These are phyloP conservation scores for Physocladia obscura DNA, from an alignment of 192 early-diverging fungal species.

Conservation along the genomic window DNA sequence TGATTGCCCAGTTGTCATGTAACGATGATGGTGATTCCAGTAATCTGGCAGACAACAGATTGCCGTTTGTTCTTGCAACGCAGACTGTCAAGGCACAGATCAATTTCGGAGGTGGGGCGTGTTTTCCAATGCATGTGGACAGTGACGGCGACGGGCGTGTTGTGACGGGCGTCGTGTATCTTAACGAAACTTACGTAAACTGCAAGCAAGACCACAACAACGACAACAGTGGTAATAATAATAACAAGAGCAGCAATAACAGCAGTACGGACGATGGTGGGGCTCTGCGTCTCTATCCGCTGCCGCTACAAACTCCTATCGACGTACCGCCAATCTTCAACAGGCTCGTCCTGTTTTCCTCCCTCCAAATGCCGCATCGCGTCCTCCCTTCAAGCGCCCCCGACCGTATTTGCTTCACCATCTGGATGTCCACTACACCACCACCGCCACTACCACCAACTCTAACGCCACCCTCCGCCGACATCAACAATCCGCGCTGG, in stretches of 20 bases:
- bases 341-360: not conserved
- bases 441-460: not conserved
- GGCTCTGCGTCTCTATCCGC: not conserved
- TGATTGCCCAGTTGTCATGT: not conserved
- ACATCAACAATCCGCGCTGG: not conserved
- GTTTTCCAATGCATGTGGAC: not conserved
- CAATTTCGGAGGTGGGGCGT: constrained; percentile 6
- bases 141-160: not conserved
- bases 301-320: not conserved
- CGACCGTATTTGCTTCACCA: constrained; percentile 16
- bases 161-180: constrained; percentile 1
- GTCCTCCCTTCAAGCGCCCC: not conserved
- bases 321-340: not conserved
- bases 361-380: not conserved
- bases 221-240: no score
- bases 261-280: not conserved
- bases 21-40: no score
- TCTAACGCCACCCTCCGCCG: no score
- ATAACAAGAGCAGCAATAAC: no score
- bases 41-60: not conserved
- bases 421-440: not conserved
- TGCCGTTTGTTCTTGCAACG: not conserved
- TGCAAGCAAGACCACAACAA: no score
- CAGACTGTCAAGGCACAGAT: constrained; percentile 20
- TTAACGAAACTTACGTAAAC: not conserved